A percentile compares a stretch with the other conserved stretches of the same genome.
Conservation (phyloP, 768 basidiomycete genomes). For the Infundibulicybe gibba region DNA sequence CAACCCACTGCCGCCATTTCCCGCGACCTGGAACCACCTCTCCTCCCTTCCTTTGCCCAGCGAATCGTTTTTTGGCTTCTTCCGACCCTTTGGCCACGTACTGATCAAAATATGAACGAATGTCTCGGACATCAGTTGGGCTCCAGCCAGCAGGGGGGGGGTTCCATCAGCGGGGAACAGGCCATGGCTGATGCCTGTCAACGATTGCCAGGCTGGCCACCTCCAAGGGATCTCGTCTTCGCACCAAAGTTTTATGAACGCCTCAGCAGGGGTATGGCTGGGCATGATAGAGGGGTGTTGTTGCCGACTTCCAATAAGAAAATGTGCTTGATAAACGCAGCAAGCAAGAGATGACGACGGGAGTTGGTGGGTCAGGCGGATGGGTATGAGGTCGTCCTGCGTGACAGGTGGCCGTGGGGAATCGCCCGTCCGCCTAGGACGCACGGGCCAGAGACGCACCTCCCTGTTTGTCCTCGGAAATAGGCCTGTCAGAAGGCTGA, state of each 20-base stretch:
- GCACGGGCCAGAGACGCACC: too few species aligned
- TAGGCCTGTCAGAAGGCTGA: too few species aligned
- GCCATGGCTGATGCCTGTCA: slow-evolving; percentile 15
- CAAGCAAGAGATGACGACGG: too few species aligned
- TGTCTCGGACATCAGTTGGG: slow-evolving; percentile 1
- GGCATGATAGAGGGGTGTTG: too few species aligned
- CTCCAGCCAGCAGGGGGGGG: slow-evolving; percentile 13
- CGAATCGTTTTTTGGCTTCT: slow-evolving; percentile 1
- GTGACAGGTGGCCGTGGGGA: too few species aligned
- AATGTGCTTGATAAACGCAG: too few species aligned
- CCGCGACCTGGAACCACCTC: slow-evolving; percentile 9
- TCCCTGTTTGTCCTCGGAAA: too few species aligned
- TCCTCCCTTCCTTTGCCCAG: not conserved
- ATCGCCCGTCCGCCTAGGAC: too few species aligned
- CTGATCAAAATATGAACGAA: slow-evolving; percentile 9
- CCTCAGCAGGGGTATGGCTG: slow-evolving; percentile 9
- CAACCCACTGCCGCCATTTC: slow-evolving; percentile 9
- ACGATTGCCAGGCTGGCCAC: slow-evolving; percentile 13
- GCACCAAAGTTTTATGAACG: slow-evolving; percentile 11
- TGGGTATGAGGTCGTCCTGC: too few species aligned
- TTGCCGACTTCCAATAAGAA: too few species aligned
- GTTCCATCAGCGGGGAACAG: slow-evolving; percentile 16
- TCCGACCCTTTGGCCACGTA: slow-evolving; percentile 4
- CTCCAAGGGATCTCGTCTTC: slow-evolving; percentile 10
- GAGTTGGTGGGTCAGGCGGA: too few species aligned